Percentiles rank a stretch among this genome's conserved stretches.
phyloP scores from a whole-genome alignment of 441 rosid species.

The Melastoma candidum region DNA sequence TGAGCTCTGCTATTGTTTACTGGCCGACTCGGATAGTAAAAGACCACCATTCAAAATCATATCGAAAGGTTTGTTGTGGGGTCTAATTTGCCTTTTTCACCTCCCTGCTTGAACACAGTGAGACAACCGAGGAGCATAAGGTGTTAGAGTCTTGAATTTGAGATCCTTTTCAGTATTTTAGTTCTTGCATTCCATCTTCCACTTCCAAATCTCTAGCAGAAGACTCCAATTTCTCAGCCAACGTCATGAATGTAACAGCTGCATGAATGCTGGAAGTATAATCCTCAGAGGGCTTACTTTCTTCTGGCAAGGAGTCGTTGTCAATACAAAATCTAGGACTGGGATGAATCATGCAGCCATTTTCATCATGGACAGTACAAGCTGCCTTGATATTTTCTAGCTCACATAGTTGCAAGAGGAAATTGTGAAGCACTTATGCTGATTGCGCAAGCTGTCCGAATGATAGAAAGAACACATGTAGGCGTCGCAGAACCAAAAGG shows the following conservation, averaged over 20 bases:
- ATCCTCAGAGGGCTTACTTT: slow-evolving; percentile 6
- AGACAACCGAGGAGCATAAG: slow-evolving; percentile 15
- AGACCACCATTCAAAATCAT: too few species aligned
- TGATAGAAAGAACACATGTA: too few species aligned
- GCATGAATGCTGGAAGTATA: slow-evolving; percentile 3
- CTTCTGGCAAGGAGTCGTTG: slow-evolving; percentile 20
- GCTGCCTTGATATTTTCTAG: slow-evolving; percentile 78
- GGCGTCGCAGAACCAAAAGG: too few species aligned
- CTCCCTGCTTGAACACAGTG: slow-evolving; percentile 17
- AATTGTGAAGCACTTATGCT: slow-evolving; percentile 22
- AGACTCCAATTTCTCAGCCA: neutral
- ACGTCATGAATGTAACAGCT: neutral
- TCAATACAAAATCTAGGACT: slow-evolving; percentile 22
- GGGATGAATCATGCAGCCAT: slow-evolving; percentile 38
- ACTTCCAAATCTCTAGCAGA: neutral
- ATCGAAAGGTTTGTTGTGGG: neutral
- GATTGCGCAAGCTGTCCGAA: too few species aligned
- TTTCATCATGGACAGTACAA: slow-evolving; percentile 52
- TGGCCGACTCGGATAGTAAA: too few species aligned
- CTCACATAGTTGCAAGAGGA: slow-evolving; percentile 60
- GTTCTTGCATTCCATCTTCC: slow-evolving; percentile 5
- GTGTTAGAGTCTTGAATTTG: slow-evolving; percentile 12
- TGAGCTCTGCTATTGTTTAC: too few species aligned
- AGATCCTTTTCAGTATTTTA: neutral
- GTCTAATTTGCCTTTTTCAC: slow-evolving; percentile 12